Conservation (phyloP, 495 filamentous ascomycete genomes). For the Trichodelitschia bisporula region DNA sequence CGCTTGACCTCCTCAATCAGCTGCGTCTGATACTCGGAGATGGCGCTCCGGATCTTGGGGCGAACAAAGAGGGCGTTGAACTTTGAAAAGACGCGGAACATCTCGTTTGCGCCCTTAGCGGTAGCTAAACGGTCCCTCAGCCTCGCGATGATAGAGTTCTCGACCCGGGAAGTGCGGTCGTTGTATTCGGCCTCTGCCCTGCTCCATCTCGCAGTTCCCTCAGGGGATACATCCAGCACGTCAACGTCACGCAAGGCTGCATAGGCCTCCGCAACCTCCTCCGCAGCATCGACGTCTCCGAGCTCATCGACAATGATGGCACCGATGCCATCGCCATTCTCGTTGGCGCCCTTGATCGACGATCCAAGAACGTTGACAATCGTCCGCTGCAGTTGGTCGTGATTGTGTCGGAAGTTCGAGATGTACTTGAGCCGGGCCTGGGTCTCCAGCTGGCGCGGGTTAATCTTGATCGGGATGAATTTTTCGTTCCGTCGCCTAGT, state of each 20-base stretch:
- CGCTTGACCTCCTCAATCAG: constrained; percentile 93
- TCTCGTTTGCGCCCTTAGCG: constrained; percentile 89
- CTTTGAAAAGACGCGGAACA: constrained; percentile 98
- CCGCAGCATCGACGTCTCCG: constrained; percentile 92
- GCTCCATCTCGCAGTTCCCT: constrained; percentile 76
- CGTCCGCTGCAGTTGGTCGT: constrained; percentile 88
- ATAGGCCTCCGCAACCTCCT: constrained; percentile 87
- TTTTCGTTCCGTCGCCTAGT: constrained; percentile 78
- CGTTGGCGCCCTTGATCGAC: constrained; percentile 15
- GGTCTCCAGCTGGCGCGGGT: constrained; percentile 56
- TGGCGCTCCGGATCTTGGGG: constrained; percentile 91
- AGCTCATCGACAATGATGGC: constrained; percentile 64
- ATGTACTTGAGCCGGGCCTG: constrained; percentile 84
- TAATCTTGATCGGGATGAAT: constrained; percentile 94
- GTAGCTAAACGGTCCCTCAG: constrained; percentile 82
- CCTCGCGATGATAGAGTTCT: constrained; percentile 95
- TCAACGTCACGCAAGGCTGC: constrained; percentile 83
- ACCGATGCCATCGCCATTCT: constrained; percentile 22
- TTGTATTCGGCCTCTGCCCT: constrained; percentile 88
- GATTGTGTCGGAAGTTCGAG: constrained; percentile 75
- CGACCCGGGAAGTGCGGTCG: constrained; percentile 82
- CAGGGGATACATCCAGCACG: constrained; percentile 68
- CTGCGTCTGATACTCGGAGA: constrained; percentile 89
- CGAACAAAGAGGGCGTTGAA: constrained; percentile 97
- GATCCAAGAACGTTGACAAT: constrained; percentile 85